Evolutionary conservation across 306 rosid genomes (phyloP).

Genomic region (Leucaena leucocephala): DNA sequence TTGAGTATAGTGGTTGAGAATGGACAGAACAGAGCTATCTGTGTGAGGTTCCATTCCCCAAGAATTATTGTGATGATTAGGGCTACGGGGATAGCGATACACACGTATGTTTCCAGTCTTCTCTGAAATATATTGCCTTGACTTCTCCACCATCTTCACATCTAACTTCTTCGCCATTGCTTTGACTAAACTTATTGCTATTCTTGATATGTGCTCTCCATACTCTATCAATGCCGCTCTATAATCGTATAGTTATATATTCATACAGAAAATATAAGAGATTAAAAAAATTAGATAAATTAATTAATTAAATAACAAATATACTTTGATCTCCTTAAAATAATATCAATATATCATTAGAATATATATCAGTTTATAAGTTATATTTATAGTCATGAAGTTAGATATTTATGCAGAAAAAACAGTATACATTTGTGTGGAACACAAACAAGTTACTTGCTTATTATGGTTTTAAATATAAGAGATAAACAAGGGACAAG

Average conservation of each 20-base stretch:
- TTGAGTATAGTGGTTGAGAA: conserved; percentile 46
- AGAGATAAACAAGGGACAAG: too few relatives aligned
- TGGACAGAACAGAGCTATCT: conserved; percentile 63
- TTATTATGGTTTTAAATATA: too few relatives aligned
- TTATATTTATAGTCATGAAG: too few relatives aligned
- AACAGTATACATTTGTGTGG: too few relatives aligned
- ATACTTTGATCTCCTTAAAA: too few relatives aligned
- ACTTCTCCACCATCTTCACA: not conserved
- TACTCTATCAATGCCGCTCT: conserved; percentile 55
- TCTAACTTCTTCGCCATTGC: conserved; percentile 46
- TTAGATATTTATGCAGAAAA: too few relatives aligned
- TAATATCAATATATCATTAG: too few relatives aligned
- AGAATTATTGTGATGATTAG: conserved; percentile 22
- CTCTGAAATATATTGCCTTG: conserved; percentile 32
- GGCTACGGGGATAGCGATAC: conserved; percentile 57
- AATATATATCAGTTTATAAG: too few relatives aligned
- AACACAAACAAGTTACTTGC: too few relatives aligned
- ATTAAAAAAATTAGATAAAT: too few relatives aligned
- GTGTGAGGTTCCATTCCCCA: conserved; percentile 64
- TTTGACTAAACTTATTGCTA: conserved; percentile 43
- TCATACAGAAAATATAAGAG: too few relatives aligned
- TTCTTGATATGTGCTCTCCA: conserved; percentile 48
- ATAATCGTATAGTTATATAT: not conserved
- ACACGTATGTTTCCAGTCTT: conserved; percentile 51
- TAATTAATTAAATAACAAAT: too few relatives aligned